Evolutionary conservation across 495 filamentous ascomycete genomes (phyloP).

Genomic region (Tuber calosporum): DNA sequence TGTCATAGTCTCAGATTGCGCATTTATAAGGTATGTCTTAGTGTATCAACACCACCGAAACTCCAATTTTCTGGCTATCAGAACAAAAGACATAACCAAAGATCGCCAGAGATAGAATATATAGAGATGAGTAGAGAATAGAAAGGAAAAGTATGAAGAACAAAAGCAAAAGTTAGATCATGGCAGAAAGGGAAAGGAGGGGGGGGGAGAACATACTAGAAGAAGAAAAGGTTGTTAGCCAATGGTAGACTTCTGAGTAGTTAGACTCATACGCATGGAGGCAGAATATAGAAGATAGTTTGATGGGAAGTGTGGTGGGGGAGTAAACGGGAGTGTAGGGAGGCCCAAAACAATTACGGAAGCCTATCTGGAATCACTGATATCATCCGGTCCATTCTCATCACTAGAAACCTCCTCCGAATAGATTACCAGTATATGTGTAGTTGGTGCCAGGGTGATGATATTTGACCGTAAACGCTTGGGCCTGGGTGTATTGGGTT

Average conservation of each 20-base stretch:
- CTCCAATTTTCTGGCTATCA: background rate
- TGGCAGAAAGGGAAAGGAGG: background rate
- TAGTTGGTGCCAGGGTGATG: background rate
- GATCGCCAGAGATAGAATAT: background rate
- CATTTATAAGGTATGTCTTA: background rate
- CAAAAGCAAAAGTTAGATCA: background rate
- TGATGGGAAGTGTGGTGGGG: background rate
- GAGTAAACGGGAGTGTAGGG: background rate
- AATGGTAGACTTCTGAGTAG: background rate
- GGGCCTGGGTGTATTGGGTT: background rate
- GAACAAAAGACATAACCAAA: background rate
- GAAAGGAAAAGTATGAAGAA: background rate
- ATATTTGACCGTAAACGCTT: background rate
- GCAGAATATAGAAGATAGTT: background rate
- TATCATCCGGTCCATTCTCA: background rate
- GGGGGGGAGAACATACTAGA: background rate
- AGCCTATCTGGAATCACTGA: background rate
- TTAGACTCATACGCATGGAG: background rate
- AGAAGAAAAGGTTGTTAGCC: background rate
- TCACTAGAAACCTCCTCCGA: background rate
- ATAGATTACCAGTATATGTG: background rate
- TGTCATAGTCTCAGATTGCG: background rate
- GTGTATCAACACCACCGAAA: background rate
- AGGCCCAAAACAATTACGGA: background rate
- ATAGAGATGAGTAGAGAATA: background rate